Percentiles rank a stretch among this genome's conserved stretches.
These are phyloP conservation scores for Baorangia bicolor DNA, from an alignment of 768 basidiomycete genomes.

Conservation along the genomic window DNA sequence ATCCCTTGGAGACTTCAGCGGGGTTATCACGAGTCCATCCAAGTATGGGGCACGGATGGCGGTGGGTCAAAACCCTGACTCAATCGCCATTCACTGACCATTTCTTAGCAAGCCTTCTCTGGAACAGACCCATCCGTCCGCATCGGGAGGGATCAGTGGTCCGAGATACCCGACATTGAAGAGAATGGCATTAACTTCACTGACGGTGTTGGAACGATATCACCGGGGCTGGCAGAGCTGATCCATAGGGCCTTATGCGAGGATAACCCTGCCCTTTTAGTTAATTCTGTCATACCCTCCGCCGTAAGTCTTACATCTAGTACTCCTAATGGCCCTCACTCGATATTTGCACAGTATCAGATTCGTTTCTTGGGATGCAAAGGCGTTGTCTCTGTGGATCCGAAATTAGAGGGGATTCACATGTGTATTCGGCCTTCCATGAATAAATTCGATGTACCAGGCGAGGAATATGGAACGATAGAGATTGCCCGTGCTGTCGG, in stretches of 20 bases:
- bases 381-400: constrained; percentile 74
- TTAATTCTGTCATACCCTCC: constrained; percentile 47
- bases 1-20: constrained; percentile 66
- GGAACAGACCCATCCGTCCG: constrained; percentile 73
- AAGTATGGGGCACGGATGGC: constrained; percentile 82
- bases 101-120: constrained; percentile 66
- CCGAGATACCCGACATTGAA: constrained; percentile 57
- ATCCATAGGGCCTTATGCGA: constrained; percentile 60
- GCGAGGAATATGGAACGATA: constrained; percentile 53
- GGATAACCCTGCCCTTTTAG: constrained; percentile 36
- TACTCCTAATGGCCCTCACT: neutral
- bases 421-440: constrained; percentile 75
- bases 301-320: constrained; percentile 47
- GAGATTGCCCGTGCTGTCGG: constrained; percentile 72
- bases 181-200: constrained; percentile 51
- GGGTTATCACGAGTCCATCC: constrained; percentile 59
- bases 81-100: constrained; percentile 2
- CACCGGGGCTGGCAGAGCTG: constrained; percentile 49
- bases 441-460: constrained; percentile 65
- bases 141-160: constrained; percentile 59
- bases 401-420: constrained; percentile 47
- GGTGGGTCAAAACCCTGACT: constrained; percentile 11
- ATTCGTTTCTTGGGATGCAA: constrained; percentile 85
- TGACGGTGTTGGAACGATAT: constrained; percentile 82
- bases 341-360: constrained; percentile 51